Base-by-base conservation (phyloP, 164 flowering plant species). In the Liriodendron chinense region DNA sequence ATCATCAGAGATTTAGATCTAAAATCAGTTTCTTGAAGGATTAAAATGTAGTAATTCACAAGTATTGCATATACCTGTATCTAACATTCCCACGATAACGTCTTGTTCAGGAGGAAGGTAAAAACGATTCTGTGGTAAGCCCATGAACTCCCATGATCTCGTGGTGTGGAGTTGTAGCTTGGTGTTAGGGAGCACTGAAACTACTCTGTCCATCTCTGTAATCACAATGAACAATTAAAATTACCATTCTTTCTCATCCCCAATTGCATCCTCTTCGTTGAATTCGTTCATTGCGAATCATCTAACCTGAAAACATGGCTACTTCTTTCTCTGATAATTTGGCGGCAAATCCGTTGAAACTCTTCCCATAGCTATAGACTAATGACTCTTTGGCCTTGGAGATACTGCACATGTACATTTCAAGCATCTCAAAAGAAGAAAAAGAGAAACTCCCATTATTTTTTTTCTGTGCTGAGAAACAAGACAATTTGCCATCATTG, bases 121-220 rank as follows among this genome's bases (percentile, higher is more conserved):
- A 24, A 50, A 21, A 18, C 7, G n/a, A 71, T 12, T 7, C 14
- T 22, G 68, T 1, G 69, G 18, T 14, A 83, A 69, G 13, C 86
- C 91, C 71, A 75, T 56, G 77, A 86, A 88, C 22, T 85, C 86
- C 89, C 88, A 85, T 62, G 91, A 86, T 72, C 89, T 82, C 71
- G 91, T 85, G 1, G 88, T 86, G 64, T 86, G 89, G 72, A 84
- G 83, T 63, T 81, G 21, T 16, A 81, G 53, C n/a, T 65, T 76
- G 10, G 23, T 79, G 73, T 82, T 85, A 8, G 86, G 88, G 66
- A 83, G 25, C 23, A 86, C 87, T 23, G 86, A 83, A 23, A 87
- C 78, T 23, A 87, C 88, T 7, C 79, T 85, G 20, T 82, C 86
- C 85, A 81, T 86, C 66, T 77, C 86, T 86, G 82, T 78, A 78